These are phyloP conservation scores for Aspergillus taichungensis DNA, from an alignment of 495 filamentous ascomycete genomes.

Conservation along the genomic window DNA sequence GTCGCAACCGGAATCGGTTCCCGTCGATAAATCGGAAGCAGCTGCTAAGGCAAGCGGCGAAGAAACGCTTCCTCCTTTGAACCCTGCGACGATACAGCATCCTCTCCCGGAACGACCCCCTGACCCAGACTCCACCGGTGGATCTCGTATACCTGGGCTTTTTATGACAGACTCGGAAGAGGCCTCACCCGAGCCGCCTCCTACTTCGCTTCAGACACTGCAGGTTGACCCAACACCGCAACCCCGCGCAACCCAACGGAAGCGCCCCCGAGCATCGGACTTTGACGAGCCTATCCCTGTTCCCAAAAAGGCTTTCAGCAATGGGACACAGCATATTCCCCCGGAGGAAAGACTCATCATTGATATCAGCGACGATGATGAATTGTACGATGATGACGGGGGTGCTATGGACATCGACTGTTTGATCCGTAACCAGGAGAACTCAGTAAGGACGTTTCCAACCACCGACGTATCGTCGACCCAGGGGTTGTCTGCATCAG, in stretches of 20 bases:
- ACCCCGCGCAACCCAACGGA: slow-evolving; percentile 41
- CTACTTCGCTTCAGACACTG: slow-evolving; percentile 5
- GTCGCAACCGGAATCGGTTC: slow-evolving; percentile 7
- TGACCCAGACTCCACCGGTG: slow-evolving; percentile 15
- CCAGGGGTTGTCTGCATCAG: slow-evolving; percentile 18
- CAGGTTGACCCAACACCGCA: slow-evolving; percentile 19
- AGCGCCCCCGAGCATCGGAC: slow-evolving; percentile 80
- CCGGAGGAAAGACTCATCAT: slow-evolving; percentile 45
- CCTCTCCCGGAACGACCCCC: slow-evolving; percentile 38
- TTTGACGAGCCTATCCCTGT: slow-evolving; percentile 48
- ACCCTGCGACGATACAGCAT: slow-evolving; percentile 22
- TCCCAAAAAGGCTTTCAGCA: slow-evolving; percentile 57
- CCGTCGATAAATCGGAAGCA: slow-evolving; percentile 2
- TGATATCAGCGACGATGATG: slow-evolving; percentile 67
- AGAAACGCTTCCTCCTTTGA: not conserved
- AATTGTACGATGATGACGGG: slow-evolving; percentile 36
- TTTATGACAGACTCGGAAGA: slow-evolving; percentile 33
- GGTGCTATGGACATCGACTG: slow-evolving; percentile 28
- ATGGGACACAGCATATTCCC: slow-evolving; percentile 9
- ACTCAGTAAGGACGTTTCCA: too few species aligned
- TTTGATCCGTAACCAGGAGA: too few species aligned
- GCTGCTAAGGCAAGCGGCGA: not conserved
- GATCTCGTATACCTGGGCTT: slow-evolving; percentile 43
- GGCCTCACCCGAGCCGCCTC: not conserved
- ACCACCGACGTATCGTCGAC: not conserved